These are phyloP conservation scores for Trichosporon sp. DNA, from an alignment of 1,284 basidiomycete species.

Conservation along the genomic window DNA sequence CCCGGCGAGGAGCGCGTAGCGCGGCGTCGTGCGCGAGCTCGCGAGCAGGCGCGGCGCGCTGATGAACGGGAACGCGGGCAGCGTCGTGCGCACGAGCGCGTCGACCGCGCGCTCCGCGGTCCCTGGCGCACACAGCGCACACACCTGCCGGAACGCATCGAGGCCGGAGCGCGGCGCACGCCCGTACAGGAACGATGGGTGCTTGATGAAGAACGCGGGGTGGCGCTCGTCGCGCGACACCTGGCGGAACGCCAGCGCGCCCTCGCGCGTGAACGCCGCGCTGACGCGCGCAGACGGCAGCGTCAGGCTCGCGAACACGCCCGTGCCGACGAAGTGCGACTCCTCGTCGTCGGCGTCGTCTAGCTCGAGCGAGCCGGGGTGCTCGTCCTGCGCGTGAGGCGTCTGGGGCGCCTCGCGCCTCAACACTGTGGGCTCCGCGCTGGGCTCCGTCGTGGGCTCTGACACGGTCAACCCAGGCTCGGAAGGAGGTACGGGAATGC, in stretches of 20 bases:
- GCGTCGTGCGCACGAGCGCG: slow-evolving; percentile 17
- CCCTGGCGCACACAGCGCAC: slow-evolving; percentile 12
- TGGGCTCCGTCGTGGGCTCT: no score
- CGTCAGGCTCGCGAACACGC: slow-evolving; percentile 25
- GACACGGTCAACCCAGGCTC: no score
- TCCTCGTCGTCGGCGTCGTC: slow-evolving; percentile 25
- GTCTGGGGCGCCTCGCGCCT: no score
- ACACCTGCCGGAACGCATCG: slow-evolving; percentile 20
- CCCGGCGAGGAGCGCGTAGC: slow-evolving; percentile 33
- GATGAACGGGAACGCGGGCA: slow-evolving; percentile 40
- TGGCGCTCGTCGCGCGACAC: slow-evolving; percentile 29
- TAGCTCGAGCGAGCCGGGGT: slow-evolving; percentile 22
- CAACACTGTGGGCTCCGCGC: no score
- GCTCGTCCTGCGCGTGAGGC: not conserved
- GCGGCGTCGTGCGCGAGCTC: slow-evolving; percentile 22
- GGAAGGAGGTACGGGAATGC: not conserved
- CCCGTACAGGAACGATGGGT: slow-evolving; percentile 36
- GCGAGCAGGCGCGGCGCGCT: slow-evolving; percentile 23
- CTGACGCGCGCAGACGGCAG: slow-evolving; percentile 6
- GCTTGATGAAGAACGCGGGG: slow-evolving; percentile 39
- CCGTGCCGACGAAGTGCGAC: slow-evolving; percentile 33
- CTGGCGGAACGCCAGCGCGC: slow-evolving; percentile 30
- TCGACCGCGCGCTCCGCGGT: slow-evolving; percentile 12
- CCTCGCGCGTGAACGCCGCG: slow-evolving; percentile 13
- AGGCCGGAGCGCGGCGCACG: slow-evolving; percentile 20